These are phyloP conservation scores for Sugiyamaella mastotermitis DNA, from an alignment of 805 yeast genomes.

Conservation along the genomic window DNA sequence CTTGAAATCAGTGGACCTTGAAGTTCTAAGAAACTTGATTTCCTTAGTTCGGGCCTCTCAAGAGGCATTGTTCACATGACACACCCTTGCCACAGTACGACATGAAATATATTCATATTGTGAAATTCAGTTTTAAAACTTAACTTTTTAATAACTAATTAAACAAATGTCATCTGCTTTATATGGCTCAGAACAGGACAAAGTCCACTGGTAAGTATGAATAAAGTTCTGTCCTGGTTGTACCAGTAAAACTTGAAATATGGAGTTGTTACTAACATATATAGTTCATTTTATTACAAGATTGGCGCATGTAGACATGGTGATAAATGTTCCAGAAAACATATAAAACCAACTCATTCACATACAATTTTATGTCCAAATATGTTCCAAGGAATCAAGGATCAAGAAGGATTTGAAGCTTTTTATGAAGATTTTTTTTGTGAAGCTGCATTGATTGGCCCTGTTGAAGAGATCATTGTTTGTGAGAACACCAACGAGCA, in stretches of 20 bases:
- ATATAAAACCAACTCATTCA: constrained; percentile 60
- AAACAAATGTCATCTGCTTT: no score
- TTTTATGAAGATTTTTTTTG: constrained; percentile 68
- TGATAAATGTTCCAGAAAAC: constrained; percentile 68
- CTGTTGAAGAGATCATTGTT: constrained; percentile 57
- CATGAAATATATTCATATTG: no score
- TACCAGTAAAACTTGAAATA: background rate
- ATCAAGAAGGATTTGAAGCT: constrained; percentile 48
- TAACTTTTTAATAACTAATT: no score
- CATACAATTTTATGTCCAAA: constrained; percentile 60
- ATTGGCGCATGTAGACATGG: constrained; percentile 96
- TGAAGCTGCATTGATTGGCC: constrained; percentile 47
- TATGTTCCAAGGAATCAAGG: constrained; percentile 42
- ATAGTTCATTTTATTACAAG: constrained; percentile 52
- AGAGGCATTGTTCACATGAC: no score
- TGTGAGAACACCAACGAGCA: constrained; percentile 69
- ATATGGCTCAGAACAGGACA: constrained; percentile 33
- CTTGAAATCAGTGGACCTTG: no score
- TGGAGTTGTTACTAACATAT: constrained; percentile 2
- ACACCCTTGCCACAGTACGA: no score
- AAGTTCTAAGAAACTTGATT: no score
- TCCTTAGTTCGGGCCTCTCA: no score
- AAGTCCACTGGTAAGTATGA: constrained; percentile 30
- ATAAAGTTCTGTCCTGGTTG: background rate
- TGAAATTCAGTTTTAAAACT: no score